These are phyloP conservation scores for Kandelia obovata DNA, from an alignment of 345 rosid genomes.

Conservation along the genomic window DNA sequence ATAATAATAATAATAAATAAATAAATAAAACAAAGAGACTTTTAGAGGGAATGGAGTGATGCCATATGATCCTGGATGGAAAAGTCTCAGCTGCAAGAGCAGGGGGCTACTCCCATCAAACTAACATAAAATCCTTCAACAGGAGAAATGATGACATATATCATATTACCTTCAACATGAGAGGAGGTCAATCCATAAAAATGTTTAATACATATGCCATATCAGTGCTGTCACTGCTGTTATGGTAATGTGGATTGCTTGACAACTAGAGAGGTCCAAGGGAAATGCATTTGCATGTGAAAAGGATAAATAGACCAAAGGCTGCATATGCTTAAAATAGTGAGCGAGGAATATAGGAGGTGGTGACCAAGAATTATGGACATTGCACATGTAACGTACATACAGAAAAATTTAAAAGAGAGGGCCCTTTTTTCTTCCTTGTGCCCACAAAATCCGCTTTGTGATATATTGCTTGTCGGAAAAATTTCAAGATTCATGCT, in stretches of 20 bases:
- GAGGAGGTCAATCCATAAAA: too few relatives aligned
- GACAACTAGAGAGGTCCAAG: background rate
- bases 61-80: too few relatives aligned
- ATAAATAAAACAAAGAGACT: too few relatives aligned
- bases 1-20: too few relatives aligned
- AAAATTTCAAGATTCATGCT: conserved; percentile 5
- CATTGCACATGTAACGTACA: conserved; percentile 13
- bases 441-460: conserved; percentile 41
- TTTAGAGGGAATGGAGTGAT: too few relatives aligned
- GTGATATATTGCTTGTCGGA: conserved; percentile 40
- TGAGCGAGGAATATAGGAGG: background rate
- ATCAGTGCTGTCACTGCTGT: background rate
- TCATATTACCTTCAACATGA: too few relatives aligned
- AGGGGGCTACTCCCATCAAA: too few relatives aligned
- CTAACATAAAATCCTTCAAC: too few relatives aligned
- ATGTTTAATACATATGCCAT: background rate
- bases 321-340: too few relatives aligned
- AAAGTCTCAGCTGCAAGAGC: too few relatives aligned
- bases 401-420: conserved; percentile 19
- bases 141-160: too few relatives aligned
- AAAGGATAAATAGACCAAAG: too few relatives aligned
- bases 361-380: conserved; percentile 16
- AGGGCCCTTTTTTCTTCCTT: background rate
- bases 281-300: background rate
- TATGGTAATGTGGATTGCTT: background rate